These are phyloP conservation scores for Corymbia maculata DNA, from an alignment of 345 rosid genomes.

Conservation along the genomic window DNA sequence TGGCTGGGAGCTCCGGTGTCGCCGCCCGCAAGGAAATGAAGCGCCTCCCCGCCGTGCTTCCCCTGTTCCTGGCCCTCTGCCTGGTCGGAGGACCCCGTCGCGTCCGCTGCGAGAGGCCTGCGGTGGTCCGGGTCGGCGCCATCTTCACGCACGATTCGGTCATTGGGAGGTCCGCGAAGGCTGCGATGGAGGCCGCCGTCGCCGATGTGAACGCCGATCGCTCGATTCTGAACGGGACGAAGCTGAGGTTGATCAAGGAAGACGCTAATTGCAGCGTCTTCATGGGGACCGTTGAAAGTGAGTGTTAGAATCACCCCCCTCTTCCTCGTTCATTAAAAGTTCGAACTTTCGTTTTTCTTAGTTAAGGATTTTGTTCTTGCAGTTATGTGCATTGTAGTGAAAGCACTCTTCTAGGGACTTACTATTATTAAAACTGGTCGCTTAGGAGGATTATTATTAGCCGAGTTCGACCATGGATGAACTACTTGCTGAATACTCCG, in stretches of 20 bases:
- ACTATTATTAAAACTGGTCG: neutral
- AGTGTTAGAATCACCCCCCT: neutral
- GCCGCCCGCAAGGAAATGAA: neutral
- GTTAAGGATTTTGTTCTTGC: neutral
- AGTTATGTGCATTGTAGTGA: neutral
- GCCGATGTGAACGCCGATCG: slow-evolving; percentile 48
- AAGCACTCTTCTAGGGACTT: neutral
- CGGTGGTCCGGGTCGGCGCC: slow-evolving; percentile 58
- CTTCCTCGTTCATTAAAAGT: neutral
- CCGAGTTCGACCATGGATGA: neutral
- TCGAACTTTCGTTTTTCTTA: neutral
- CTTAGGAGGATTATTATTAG: neutral
- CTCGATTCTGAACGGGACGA: slow-evolving; percentile 40
- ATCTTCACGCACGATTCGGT: slow-evolving; percentile 61
- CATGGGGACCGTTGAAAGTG: slow-evolving; percentile 64
- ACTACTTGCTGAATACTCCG: neutral
- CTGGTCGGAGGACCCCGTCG: slow-evolving; percentile 5
- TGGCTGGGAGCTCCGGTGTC: neutral
- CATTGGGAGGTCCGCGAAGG: slow-evolving; percentile 71
- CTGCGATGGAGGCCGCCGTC: slow-evolving; percentile 57
- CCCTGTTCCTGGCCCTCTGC: slow-evolving; percentile 4
- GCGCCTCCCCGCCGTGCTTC: neutral
- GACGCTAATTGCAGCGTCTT: slow-evolving; percentile 63
- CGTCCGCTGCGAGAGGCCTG: slow-evolving; percentile 20
- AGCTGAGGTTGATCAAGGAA: slow-evolving; percentile 25